Evolutionary conservation across 179 eudicot genomes (phyloP).

Genomic region (Beta corolliflora): DNA sequence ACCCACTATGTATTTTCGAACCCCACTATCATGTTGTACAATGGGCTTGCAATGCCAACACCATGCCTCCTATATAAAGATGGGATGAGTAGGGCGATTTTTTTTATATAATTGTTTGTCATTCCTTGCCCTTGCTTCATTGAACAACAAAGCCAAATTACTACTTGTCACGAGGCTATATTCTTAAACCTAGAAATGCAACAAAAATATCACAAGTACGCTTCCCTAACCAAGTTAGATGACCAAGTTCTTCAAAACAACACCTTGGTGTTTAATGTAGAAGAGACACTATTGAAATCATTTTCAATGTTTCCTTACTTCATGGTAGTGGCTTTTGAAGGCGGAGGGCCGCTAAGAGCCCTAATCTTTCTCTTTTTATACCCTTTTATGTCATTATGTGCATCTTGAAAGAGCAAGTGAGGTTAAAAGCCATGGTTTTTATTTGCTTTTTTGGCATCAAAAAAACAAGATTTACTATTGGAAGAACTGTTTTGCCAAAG

Average conservation of each 20-base stretch:
- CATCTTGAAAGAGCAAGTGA: slow-evolving; percentile 13
- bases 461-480: slow-evolving; percentile 10
- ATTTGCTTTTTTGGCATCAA: slow-evolving; percentile 26
- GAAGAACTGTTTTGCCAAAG: slow-evolving; percentile 31
- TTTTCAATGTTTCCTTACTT: slow-evolving; percentile 33
- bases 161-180: background rate
- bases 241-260: slow-evolving; percentile 15
- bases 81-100: background rate
- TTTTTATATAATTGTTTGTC: too few relatives aligned
- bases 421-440: slow-evolving; percentile 26
- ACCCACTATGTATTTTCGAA: too few relatives aligned
- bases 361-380: slow-evolving; percentile 29
- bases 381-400: slow-evolving; percentile 29
- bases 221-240: slow-evolving; percentile 18
- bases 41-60: too few relatives aligned
- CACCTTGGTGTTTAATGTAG: slow-evolving; percentile 29
- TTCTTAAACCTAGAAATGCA: background rate
- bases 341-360: slow-evolving; percentile 31
- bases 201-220: slow-evolving; percentile 14
- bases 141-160: background rate
- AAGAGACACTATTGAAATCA: slow-evolving; percentile 29
- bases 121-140: background rate
- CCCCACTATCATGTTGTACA: too few relatives aligned
- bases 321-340: slow-evolving; percentile 37
- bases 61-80: background rate